These are phyloP conservation scores for Thelephora terrestris DNA, from an alignment of 1,284 basidiomycete genomes.

Conservation along the genomic window DNA sequence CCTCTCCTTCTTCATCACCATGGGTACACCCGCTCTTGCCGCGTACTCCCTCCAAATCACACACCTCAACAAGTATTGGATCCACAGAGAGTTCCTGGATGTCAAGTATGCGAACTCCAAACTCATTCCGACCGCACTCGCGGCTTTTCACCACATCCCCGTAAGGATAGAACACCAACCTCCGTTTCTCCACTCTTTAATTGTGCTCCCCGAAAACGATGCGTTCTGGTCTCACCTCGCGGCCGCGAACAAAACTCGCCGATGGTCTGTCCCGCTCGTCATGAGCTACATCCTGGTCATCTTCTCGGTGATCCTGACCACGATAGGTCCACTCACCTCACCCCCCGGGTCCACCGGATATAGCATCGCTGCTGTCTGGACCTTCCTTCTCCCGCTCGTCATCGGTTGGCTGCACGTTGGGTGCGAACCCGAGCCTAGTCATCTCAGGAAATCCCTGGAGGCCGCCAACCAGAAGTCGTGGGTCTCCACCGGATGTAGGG, in stretches of 20 bases:
- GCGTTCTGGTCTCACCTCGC: neutral
- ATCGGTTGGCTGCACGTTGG: neutral
- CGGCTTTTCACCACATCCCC: neutral
- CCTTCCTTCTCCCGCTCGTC: neutral
- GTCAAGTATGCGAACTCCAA: neutral
- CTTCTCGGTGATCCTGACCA: neutral
- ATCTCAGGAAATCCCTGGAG: neutral
- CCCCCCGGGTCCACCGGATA: neutral
- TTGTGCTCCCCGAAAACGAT: neutral
- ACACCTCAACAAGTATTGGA: neutral
- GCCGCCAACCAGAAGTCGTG: too few relatives aligned
- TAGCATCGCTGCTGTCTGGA: neutral
- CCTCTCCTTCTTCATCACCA: neutral
- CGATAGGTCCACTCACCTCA: neutral
- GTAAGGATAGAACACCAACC: neutral
- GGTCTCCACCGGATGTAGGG: neutral
- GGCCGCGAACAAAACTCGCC: too few relatives aligned
- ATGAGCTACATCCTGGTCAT: too few relatives aligned
- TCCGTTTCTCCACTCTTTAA: neutral
- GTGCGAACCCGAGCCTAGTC: neutral
- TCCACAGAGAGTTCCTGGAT: neutral
- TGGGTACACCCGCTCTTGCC: neutral
- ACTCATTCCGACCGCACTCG: neutral
- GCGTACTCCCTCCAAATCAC: too few relatives aligned
- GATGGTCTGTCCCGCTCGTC: too few relatives aligned